A percentile compares a stretch with the other conserved stretches of the same genome.
phyloP scores from a whole-genome alignment of 2,329 filamentous ascomycete genomes.

The Colletotrichum sp. region DNA sequence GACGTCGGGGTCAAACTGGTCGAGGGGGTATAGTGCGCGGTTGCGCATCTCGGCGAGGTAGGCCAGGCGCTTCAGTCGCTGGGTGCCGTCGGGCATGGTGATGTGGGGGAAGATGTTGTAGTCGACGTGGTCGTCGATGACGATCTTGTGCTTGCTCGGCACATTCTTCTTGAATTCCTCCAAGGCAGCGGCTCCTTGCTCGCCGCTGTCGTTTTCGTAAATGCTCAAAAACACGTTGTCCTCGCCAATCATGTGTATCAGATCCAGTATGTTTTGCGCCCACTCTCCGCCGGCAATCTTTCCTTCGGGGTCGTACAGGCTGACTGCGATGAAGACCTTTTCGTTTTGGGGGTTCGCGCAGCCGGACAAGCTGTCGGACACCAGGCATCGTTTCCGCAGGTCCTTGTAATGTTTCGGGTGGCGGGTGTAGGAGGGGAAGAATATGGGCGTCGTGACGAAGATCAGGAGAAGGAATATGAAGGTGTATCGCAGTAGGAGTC shows the following conservation, averaged over 20 bases:
- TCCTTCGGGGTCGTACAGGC: slow-evolving; percentile 69
- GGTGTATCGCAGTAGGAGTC: slow-evolving; percentile 25
- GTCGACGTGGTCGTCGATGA: slow-evolving; percentile 65
- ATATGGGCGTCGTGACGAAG: slow-evolving; percentile 34
- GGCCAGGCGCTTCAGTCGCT: slow-evolving; percentile 73
- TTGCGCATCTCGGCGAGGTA: slow-evolving; percentile 78
- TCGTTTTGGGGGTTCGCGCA: slow-evolving; percentile 54
- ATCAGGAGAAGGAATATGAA: slow-evolving; percentile 34
- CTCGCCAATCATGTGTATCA: slow-evolving; percentile 70
- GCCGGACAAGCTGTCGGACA: slow-evolving; percentile 28
- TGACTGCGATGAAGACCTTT: slow-evolving; percentile 76
- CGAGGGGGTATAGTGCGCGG: slow-evolving; percentile 68
- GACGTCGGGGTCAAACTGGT: slow-evolving; percentile 44
- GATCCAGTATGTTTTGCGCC: slow-evolving; percentile 63
- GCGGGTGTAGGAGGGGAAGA: slow-evolving; percentile 48
- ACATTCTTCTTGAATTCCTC: slow-evolving; percentile 51
- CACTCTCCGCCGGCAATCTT: slow-evolving; percentile 66
- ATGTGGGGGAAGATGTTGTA: slow-evolving; percentile 62
- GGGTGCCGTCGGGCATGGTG: slow-evolving; percentile 64
- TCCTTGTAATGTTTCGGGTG: slow-evolving; percentile 42
- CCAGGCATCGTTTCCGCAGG: slow-evolving; percentile 34
- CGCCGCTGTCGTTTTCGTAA: slow-evolving; percentile 74
- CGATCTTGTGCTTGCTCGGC: slow-evolving; percentile 53
- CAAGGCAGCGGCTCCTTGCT: slow-evolving; percentile 59
- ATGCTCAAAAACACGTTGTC: slow-evolving; percentile 75